Evolutionary conservation across 2,329 filamentous ascomycete species (phyloP), one percentile per base, ranked within the genome.

Genomic region (Colletotrichum kahawae): DNA sequence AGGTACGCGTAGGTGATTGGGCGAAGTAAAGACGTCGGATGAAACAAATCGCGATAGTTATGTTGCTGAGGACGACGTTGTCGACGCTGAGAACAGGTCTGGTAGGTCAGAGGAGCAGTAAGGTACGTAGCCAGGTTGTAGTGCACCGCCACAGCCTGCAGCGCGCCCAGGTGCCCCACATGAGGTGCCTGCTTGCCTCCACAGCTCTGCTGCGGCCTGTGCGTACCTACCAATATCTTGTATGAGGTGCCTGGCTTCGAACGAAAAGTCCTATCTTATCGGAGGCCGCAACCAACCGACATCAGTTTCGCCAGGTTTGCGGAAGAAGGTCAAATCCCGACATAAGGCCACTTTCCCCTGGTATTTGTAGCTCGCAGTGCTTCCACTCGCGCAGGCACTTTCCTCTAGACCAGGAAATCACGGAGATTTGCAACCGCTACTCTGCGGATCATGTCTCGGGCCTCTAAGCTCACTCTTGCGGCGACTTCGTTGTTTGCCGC

Each of bases 401-500:
- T 36, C n/a, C 31, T 14, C 7, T 21, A 13, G 57, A 62, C 4
- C 7, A 13, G 10, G n/a, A 69, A 14, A 31, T 7, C 13, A 13
- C 33, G n/a, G 29, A 34, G 16, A 36, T 16, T 9, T 14, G 2
- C 65, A 38, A 29, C 57, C 56, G 60, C 8, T 29, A 27, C 31
- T 33, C 16, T 36, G 10, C 33, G 57, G 33, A 82, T 72, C 76
- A 99, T 99, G 97, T 99, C 97, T 73, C 93, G 92, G 80, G 93
- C 95, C 74, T 96, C 97, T 21, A 98, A 98, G 82, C 84, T 97
- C 78, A 98, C 97, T 16, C 89, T 99, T 31, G 89, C 92, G 67
- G 91, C 91, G 59, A 98, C 96, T 1, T 93, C 94, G 38, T 86
- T 95, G 77, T 93, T 95, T 79, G 94, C 96, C 31, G 89, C 92